phyloP scores from a whole-genome alignment of 2,329 filamentous ascomycete species.

The Penicillium capsulatum region DNA sequence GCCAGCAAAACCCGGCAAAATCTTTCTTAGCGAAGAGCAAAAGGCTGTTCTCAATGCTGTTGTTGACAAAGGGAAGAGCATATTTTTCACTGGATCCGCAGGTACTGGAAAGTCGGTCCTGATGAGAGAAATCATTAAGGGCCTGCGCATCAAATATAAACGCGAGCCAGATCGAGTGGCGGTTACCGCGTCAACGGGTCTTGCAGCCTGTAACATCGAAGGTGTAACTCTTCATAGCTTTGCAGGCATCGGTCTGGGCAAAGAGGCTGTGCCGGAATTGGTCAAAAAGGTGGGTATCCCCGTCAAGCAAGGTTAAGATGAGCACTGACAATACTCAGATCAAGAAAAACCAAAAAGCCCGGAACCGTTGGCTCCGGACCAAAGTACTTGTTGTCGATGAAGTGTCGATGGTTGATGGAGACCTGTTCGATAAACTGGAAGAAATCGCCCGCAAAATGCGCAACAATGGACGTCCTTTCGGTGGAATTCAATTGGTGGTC shows the following conservation, averaged over 20 bases:
- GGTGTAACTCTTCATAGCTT: conserved; percentile 96
- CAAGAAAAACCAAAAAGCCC: conserved; percentile 79
- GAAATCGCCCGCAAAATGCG: conserved; percentile 78
- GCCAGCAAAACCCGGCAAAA: conserved; percentile 46
- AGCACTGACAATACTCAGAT: conserved; percentile 48
- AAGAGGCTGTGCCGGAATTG: conserved; percentile 74
- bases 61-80: conserved; percentile 72
- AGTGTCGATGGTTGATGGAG: conserved; percentile 96
- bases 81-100: conserved; percentile 96
- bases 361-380: conserved; percentile 80
- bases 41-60: conserved; percentile 78
- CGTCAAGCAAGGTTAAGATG: background rate
- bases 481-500: conserved; percentile 90
- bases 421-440: conserved; percentile 93
- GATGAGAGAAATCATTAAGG: conserved; percentile 83
- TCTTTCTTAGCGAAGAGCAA: conserved; percentile 83
- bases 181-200: conserved; percentile 89
- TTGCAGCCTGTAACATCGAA: conserved; percentile 94
- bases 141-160: conserved; percentile 70
- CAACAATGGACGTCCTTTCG: conserved; percentile 89
- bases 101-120: conserved; percentile 96
- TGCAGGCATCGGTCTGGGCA: conserved; percentile 88
- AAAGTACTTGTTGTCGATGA: conserved; percentile 90
- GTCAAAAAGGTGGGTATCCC: conserved; percentile 62
- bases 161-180: conserved; percentile 79